phyloP scores from a whole-genome alignment of 257 asterid species.

The Nicotiana undulata region DNA sequence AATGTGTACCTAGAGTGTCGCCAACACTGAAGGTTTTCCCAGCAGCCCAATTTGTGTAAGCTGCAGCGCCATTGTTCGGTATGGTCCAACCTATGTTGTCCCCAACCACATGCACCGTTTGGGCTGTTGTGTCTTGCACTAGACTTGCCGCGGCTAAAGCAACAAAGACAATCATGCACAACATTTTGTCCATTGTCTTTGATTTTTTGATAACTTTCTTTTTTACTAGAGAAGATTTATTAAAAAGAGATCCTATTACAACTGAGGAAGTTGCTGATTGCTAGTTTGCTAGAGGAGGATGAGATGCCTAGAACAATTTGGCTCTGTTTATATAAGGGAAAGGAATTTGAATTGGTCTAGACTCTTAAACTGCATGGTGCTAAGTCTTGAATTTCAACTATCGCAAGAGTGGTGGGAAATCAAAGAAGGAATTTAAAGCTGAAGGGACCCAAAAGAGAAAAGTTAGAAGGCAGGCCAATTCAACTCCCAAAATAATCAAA shows the following conservation, averaged over 20 bases:
- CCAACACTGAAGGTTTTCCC: slow-evolving; percentile 29
- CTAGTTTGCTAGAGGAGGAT: background rate
- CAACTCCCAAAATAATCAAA: background rate
- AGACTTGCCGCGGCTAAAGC: slow-evolving; percentile 8
- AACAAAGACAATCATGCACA: background rate
- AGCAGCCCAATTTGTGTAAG: slow-evolving; percentile 31
- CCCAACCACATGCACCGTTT: slow-evolving; percentile 28
- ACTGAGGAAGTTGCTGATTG: background rate
- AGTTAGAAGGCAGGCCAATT: background rate
- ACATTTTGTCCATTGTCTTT: background rate
- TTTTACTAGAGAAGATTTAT: background rate
- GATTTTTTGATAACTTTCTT: background rate
- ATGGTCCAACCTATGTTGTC: slow-evolving; percentile 28
- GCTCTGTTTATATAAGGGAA: background rate
- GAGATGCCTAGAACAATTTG: background rate
- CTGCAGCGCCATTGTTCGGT: slow-evolving; percentile 16
- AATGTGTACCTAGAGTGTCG: slow-evolving; percentile 22
- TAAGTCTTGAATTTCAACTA: too few relatives aligned
- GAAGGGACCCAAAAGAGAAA: too few relatives aligned
- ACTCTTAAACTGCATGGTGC: background rate
- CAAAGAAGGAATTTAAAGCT: too few relatives aligned
- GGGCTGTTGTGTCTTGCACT: slow-evolving; percentile 20
- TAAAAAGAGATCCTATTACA: background rate
- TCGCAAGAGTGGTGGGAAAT: too few relatives aligned
- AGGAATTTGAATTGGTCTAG: background rate